Percentiles rank a stretch among this genome's conserved stretches.
Conservation (phyloP, 495 filamentous ascomycete genomes). For the Penicillium canescens region DNA sequence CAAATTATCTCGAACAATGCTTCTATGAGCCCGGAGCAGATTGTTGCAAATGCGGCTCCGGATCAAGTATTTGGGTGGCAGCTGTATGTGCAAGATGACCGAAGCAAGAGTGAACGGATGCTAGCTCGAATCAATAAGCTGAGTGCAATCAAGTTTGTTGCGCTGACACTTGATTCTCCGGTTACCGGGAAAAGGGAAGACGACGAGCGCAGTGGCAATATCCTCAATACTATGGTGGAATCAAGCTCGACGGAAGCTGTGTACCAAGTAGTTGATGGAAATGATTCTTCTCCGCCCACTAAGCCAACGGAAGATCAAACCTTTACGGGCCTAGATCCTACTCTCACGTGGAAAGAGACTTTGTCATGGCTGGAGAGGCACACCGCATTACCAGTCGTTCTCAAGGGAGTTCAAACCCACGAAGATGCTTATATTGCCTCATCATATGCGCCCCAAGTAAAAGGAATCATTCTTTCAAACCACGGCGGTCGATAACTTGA, state of each 20-base stretch:
- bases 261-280: constrained; percentile 30
- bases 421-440: constrained; percentile 84
- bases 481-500: constrained; percentile 86
- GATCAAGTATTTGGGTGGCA: constrained; percentile 88
- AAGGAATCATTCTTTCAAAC: constrained; percentile 79
- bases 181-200: constrained; percentile 86
- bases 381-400: constrained; percentile 75
- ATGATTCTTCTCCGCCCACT: constrained; percentile 34
- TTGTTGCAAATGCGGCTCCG: constrained; percentile 63
- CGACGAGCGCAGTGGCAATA: constrained; percentile 65
- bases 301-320: constrained; percentile 52
- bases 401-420: constrained; percentile 90
- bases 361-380: constrained; percentile 75
- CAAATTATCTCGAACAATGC: constrained; percentile 89
- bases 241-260: constrained; percentile 39
- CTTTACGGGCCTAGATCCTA: constrained; percentile 76
- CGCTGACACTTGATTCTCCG: constrained; percentile 83
- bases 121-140: constrained; percentile 71
- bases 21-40: constrained; percentile 82
- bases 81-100: constrained; percentile 80
- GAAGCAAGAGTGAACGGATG: constrained; percentile 77
- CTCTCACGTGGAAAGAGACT: constrained; percentile 79
- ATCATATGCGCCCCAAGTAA: constrained; percentile 64
- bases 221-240: constrained; percentile 37
- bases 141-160: constrained; percentile 70